These are phyloP conservation scores for Solanum chilense DNA, from an alignment of 257 asterid genomes.

Conservation along the genomic window DNA sequence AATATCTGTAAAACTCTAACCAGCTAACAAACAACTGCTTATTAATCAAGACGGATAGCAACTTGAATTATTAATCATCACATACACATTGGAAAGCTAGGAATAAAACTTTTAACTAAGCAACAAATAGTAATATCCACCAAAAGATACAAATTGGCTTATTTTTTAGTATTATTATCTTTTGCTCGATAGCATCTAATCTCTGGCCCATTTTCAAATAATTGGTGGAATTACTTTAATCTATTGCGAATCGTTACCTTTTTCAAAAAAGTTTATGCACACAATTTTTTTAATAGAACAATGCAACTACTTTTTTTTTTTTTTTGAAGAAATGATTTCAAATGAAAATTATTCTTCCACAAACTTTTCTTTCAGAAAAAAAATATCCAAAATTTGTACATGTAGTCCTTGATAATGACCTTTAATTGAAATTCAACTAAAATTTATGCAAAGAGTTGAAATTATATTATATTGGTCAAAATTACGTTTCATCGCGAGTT, in stretches of 20 bases:
- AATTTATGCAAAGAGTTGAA: too few species aligned
- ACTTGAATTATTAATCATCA: not conserved
- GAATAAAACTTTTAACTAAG: not conserved
- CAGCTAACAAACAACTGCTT: not conserved
- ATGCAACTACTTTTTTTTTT: too few species aligned
- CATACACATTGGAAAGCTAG: not conserved
- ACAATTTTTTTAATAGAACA: too few species aligned
- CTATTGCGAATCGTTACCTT: not conserved
- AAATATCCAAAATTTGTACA: not conserved
- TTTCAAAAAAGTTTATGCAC: not conserved
- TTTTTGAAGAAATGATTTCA: not conserved
- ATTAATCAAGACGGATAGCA: not conserved
- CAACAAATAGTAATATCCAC: not conserved
- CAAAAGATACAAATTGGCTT: not conserved
- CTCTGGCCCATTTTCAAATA: not conserved
- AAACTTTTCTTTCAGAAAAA: not conserved
- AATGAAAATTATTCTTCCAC: not conserved
- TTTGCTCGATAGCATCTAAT: not conserved
- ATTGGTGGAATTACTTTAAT: not conserved
- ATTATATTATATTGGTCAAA: not conserved
- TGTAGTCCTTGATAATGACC: not conserved
- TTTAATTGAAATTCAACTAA: not conserved
- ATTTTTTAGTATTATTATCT: not conserved
- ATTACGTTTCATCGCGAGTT: not conserved
- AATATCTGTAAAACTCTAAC: too few species aligned